Evolutionary conservation across 441 rosid species (phyloP).

Genomic region (Capsella rubella): DNA sequence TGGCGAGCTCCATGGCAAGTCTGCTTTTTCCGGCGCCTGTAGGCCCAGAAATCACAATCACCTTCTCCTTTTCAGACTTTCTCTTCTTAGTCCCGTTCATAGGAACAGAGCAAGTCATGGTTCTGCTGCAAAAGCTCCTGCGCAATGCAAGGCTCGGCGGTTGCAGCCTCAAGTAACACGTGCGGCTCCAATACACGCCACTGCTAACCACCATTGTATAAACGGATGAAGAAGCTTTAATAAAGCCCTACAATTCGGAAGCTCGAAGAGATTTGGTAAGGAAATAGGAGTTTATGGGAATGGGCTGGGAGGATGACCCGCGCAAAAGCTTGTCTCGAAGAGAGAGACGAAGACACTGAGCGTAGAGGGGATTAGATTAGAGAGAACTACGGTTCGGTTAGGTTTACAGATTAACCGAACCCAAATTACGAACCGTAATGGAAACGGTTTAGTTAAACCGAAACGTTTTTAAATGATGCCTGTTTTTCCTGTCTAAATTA

Average conservation of each 20-base stretch:
- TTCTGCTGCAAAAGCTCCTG: conserved; percentile 46
- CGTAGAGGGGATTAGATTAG: conserved; percentile 10
- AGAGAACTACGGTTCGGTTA: conserved; percentile 31
- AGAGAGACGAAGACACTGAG: conserved; percentile 37
- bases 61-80: conserved; percentile 54
- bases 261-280: conserved; percentile 11
- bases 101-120: conserved; percentile 47
- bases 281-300: neutral
- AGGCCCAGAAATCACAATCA: conserved; percentile 88
- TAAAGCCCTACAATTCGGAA: neutral
- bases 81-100: conserved; percentile 11
- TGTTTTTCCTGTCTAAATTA: neutral
- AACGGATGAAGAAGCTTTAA: neutral
- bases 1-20: conserved; percentile 89
- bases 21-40: conserved; percentile 90
- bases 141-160: conserved; percentile 37
- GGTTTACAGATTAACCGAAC: conserved; percentile 28
- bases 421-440: neutral
- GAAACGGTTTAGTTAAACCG: conserved; percentile 9
- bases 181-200: conserved; percentile 53
- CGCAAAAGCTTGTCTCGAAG: conserved; percentile 37
- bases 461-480: neutral
- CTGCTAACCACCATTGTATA: conserved; percentile 41
- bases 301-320: conserved; percentile 40
- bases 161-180: conserved; percentile 52